These are phyloP conservation scores for Parastagonospora avenae DNA, from an alignment of 2,329 filamentous ascomycete species.

Conservation along the genomic window DNA sequence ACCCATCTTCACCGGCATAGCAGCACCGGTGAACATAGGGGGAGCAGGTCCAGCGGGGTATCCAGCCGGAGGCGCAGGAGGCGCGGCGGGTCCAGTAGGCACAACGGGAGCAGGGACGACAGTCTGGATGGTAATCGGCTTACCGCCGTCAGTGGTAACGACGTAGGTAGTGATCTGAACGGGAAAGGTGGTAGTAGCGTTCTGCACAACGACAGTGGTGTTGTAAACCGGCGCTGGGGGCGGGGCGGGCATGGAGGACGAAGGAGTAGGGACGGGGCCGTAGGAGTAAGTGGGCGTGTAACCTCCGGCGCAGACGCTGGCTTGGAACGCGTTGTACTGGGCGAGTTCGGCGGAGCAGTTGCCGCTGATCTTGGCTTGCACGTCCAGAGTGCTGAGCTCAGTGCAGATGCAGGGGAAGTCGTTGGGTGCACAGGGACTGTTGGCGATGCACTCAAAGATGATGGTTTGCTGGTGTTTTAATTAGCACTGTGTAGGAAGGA, in stretches of 20 bases:
- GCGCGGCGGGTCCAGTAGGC: background rate
- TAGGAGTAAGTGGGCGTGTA: background rate
- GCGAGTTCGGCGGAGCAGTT: background rate
- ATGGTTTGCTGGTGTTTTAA: conserved; percentile 16
- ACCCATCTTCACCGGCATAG: background rate
- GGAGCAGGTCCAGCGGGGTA: background rate
- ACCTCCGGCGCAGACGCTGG: background rate
- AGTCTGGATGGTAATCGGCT: background rate
- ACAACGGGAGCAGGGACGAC: background rate
- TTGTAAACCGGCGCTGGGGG: background rate
- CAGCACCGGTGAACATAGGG: background rate
- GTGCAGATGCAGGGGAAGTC: conserved; percentile 30
- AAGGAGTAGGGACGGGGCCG: background rate
- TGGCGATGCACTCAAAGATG: conserved; percentile 20
- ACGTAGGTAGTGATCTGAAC: background rate
- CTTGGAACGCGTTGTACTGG: background rate
- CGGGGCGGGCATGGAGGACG: background rate
- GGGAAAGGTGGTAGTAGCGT: background rate
- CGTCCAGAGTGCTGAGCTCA: conserved; percentile 13
- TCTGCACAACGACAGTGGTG: background rate
- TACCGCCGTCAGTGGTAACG: background rate
- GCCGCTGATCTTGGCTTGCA: conserved; percentile 1
- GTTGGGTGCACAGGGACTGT: conserved; percentile 20
- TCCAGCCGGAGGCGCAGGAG: background rate
- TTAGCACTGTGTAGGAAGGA: background rate